Conservation (phyloP, 768 basidiomycete genomes). For the Neoboletus brunneissimus region DNA sequence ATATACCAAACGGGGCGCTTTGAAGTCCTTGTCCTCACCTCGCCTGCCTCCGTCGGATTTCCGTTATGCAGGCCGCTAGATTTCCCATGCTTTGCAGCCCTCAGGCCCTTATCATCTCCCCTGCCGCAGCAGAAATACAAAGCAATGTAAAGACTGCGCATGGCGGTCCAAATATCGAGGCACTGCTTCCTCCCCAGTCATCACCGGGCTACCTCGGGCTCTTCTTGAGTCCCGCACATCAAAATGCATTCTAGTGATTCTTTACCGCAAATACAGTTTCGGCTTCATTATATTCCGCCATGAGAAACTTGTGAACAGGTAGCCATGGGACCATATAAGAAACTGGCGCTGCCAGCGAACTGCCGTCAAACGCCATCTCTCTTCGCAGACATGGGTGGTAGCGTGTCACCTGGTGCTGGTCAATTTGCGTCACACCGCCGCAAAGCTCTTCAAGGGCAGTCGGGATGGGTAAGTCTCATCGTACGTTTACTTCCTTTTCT, state of each 20-base stretch:
- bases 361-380: neutral
- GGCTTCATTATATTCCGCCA: neutral
- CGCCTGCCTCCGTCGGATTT: neutral
- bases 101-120: no score
- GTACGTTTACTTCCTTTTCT: neutral
- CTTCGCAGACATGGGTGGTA: conserved; percentile 43
- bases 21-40: no score
- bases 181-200: neutral
- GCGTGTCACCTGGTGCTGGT: conserved; percentile 28
- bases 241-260: neutral
- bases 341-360: neutral
- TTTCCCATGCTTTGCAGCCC: neutral
- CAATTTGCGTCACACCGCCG: conserved; percentile 45
- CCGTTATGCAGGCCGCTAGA: neutral
- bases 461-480: conserved; percentile 57
- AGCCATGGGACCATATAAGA: neutral
- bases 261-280: neutral
- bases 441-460: conserved; percentile 55
- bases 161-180: neutral
- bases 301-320: neutral
- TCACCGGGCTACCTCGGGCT: neutral
- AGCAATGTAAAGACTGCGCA: neutral
- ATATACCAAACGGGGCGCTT: neutral
- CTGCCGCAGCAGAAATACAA: neutral
- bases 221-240: neutral